A percentile compares a stretch with the other conserved stretches of the same genome.
These are phyloP conservation scores for Rosa chinensis DNA, from an alignment of 306 rosid genomes.

Conservation along the genomic window DNA sequence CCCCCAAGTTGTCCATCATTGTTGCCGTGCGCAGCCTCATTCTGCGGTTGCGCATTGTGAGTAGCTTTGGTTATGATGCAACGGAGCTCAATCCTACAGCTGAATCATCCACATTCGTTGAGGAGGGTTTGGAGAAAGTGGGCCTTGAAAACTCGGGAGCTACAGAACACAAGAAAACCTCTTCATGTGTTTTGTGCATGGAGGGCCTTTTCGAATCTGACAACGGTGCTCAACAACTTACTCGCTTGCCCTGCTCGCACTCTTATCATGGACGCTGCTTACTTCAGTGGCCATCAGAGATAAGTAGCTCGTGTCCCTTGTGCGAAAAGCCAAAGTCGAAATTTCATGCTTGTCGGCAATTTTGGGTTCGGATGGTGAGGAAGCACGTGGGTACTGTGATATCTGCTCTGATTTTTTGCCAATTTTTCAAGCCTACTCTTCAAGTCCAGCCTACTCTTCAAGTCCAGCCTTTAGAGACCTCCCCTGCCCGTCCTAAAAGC, in stretches of 20 bases:
- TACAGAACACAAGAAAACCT: background rate
- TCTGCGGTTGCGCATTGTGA: background rate
- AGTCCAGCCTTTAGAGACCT: background rate
- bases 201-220: slow-evolving; percentile 1
- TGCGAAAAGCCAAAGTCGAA: background rate
- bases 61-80: background rate
- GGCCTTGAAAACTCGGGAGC: background rate
- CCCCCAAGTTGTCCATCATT: background rate
- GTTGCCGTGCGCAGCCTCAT: background rate
- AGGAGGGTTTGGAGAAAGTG: background rate
- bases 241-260: slow-evolving; percentile 2
- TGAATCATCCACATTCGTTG: background rate
- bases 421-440: background rate
- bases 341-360: background rate
- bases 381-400: background rate
- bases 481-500: background rate
- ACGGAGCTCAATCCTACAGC: background rate
- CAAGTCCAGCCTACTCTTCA: background rate
- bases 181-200: slow-evolving; percentile 1
- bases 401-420: background rate
- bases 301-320: background rate
- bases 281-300: background rate
- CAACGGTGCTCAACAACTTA: background rate
- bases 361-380: slow-evolving; percentile 3
- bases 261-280: background rate